Base-by-base conservation (phyloP, 2,329 filamentous ascomycete species). In the Colletotrichum spaethianum region DNA sequence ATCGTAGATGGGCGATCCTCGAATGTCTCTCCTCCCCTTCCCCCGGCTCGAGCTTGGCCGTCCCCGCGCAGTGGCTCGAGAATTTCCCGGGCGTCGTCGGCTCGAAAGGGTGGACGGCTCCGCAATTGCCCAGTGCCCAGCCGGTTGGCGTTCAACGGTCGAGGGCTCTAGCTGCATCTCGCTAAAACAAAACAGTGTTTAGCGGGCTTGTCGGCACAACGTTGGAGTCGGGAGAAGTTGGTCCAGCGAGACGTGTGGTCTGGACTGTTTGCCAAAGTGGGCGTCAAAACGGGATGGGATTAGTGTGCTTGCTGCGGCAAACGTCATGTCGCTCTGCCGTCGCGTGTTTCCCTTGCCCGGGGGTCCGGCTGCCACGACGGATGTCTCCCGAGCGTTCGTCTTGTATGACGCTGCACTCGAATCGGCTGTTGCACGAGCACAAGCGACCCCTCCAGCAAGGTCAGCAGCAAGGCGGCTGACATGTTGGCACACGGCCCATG, bases 31-130 rank as follows among this genome's bases (percentile, higher is more conserved):
- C 42, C 20, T n/a, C 9, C 9, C 28, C 38, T 28, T 68, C 42
- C 52, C 50, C 28, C 42, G 28, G 23, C 14, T 8, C 28, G 11
- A 12, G 44, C 62, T 50, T 50, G 31, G 56, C 59, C 63, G 59
- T 46, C 50, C 26, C 48, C 20, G 46, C 36, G 44, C 36, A 36
- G 23, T 28, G 26, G 64, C 48, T 70, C 64, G 69, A 68, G 23
- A 68, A 72, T 59, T 72, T 59, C 57, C 69, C 69, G 64, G 69
- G 44, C 44, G 44, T 18, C 57, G 61, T 28, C 52, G 50, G 50
- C 38, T 70, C 38, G 36, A 31, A 40, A 57, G 33, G 28, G 38
- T n/a, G 23, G 18, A 7, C 20, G 28, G n/a, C 53, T 38, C 40
- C 55, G n/a, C 53, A 57, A 23, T 8, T 20, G 56, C 16, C 36